A percentile compares a stretch with the other conserved stretches of the same genome.
phyloP scores from a whole-genome alignment of 306 rosid genomes.

The Aeschynomene evenia region DNA sequence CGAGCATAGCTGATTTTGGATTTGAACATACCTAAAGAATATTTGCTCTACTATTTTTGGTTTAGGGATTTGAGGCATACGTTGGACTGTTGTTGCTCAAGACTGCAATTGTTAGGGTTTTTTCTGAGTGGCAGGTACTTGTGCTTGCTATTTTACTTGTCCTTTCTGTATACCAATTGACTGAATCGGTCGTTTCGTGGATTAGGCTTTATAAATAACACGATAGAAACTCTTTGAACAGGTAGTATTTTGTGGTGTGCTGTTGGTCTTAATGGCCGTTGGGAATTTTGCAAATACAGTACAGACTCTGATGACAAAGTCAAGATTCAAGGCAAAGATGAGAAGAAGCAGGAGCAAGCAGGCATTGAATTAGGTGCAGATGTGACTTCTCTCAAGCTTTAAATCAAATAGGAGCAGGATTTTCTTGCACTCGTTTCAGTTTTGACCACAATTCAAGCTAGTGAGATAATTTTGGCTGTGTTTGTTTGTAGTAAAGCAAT shows the following conservation, averaged over 20 bases:
- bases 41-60: constrained; percentile 26
- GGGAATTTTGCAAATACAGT: constrained; percentile 93
- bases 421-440: constrained; percentile 38
- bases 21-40: constrained; percentile 2
- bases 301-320: constrained; percentile 76
- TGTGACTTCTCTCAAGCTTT: constrained; percentile 23
- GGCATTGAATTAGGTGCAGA: constrained; percentile 49
- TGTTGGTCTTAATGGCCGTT: constrained; percentile 83
- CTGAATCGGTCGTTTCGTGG: neutral
- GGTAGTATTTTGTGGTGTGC: constrained; percentile 85
- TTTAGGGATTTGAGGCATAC: constrained; percentile 92
- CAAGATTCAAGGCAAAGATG: constrained; percentile 98
- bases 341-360: constrained; percentile 88
- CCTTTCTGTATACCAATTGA: neutral
- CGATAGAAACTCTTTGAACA: constrained; percentile 42
- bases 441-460: constrained; percentile 45
- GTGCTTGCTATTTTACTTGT: constrained; percentile 12
- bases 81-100: constrained; percentile 75
- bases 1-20: constrained; percentile 13
- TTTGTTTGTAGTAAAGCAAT: constrained; percentile 36
- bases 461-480: constrained; percentile 39
- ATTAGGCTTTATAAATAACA: constrained; percentile 6
- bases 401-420: constrained; percentile 36
- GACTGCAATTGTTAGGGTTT: constrained; percentile 65
- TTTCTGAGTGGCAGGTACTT: constrained; percentile 99